phyloP scores from a whole-genome alignment of 2,329 filamentous ascomycete species.

The Microdochium bolleyi region DNA sequence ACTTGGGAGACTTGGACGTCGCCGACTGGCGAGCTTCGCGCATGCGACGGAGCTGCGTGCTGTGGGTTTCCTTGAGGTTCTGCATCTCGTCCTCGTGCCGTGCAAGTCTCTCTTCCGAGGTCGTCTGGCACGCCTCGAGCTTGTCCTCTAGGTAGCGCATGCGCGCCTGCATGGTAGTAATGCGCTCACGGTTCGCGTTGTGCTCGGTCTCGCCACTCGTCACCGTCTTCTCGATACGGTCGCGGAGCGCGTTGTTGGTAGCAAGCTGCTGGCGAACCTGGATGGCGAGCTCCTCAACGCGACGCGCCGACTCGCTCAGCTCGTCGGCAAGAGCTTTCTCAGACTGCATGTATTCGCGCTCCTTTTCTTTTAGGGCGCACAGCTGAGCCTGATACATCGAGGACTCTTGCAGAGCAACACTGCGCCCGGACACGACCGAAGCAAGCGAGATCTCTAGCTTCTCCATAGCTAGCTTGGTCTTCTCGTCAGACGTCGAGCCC shows the following conservation, averaged over 20 bases:
- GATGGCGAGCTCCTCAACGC: constrained; percentile 70
- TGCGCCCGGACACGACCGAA: constrained; percentile 61
- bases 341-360: constrained; percentile 47
- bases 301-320: constrained; percentile 63
- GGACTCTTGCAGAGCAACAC: constrained; percentile 61
- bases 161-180: constrained; percentile 73
- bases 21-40: constrained; percentile 43
- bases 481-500: constrained; percentile 41
- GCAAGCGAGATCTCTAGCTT: constrained; percentile 62
- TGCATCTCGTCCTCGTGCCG: constrained; percentile 82
- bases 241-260: constrained; percentile 67
- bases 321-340: constrained; percentile 61
- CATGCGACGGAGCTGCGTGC: constrained; percentile 67
- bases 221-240: constrained; percentile 72
- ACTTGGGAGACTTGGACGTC: constrained; percentile 49
- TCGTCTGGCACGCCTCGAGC: constrained; percentile 72
- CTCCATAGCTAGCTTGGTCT: constrained; percentile 53
- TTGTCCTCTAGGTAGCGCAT: constrained; percentile 79
- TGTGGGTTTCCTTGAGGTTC: constrained; percentile 68
- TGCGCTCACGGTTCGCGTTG: constrained; percentile 69
- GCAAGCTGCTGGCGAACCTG: constrained; percentile 75
- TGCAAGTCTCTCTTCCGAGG: constrained; percentile 75
- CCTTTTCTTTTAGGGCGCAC: constrained; percentile 46
- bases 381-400: constrained; percentile 54
- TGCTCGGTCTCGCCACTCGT: constrained; percentile 79